Conservation (phyloP, 2,329 filamentous ascomycete genomes). For the Talaromyces pinophilus region DNA sequence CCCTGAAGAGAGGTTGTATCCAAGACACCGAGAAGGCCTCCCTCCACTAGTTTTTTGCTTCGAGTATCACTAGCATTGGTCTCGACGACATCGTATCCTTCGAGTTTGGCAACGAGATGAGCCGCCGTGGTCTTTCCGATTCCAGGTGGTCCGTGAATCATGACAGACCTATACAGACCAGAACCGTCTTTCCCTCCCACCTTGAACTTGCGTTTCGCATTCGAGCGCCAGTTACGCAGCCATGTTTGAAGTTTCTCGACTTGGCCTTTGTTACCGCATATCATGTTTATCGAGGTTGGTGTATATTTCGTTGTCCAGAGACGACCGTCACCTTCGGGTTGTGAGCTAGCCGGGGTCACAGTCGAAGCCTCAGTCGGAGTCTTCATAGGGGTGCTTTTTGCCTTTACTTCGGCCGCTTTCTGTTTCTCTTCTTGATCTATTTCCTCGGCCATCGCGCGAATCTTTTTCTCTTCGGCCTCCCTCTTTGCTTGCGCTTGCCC, state of each 20-base stretch:
- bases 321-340: constrained; percentile 57
- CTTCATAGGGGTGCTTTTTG: constrained; percentile 50
- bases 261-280: constrained; percentile 88
- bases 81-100: constrained; percentile 91
- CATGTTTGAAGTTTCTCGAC: constrained; percentile 89
- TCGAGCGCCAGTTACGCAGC: constrained; percentile 79
- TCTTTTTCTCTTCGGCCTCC: constrained; percentile 78
- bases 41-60: constrained; percentile 94
- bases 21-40: constrained; percentile 82
- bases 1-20: constrained; percentile 91
- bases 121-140: constrained; percentile 98
- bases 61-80: constrained; percentile 93
- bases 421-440: constrained; percentile 79
- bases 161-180: constrained; percentile 82
- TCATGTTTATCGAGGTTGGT: constrained; percentile 77
- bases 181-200: constrained; percentile 80
- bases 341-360: constrained; percentile 34
- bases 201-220: constrained; percentile 78
- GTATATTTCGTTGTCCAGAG: constrained; percentile 97
- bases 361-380: constrained; percentile 29
- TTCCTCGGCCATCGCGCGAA: constrained; percentile 75
- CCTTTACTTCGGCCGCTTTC: constrained; percentile 50
- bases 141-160: constrained; percentile 91
- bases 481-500: constrained; percentile 83
- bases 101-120: constrained; percentile 87